Percentiles rank a stretch among this genome's conserved stretches.
phyloP scores from a whole-genome alignment of 805 yeast species.

The Yamadazyma sp. region DNA sequence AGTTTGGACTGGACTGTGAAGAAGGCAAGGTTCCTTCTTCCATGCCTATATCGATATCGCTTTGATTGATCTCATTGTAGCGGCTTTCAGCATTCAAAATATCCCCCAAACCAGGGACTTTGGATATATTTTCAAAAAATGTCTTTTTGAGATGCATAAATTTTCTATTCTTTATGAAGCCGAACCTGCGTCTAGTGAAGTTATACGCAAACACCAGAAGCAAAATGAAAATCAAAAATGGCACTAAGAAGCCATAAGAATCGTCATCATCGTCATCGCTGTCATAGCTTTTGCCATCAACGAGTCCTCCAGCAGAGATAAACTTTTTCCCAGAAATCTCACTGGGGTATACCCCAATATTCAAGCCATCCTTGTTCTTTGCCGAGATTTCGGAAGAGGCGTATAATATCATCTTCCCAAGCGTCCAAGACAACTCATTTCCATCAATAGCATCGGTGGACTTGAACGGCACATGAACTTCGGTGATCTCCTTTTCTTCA shows the following conservation, averaged over 20 bases:
- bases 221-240: conserved; percentile 16
- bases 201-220: conserved; percentile 15
- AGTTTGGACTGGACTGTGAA: conserved; percentile 19
- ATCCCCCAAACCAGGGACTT: conserved; percentile 23
- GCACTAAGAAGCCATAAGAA: conserved; percentile 4
- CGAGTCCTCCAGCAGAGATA: conserved; percentile 30
- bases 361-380: conserved; percentile 15
- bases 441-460: conserved; percentile 81
- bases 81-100: conserved; percentile 11
- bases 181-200: conserved; percentile 8
- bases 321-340: conserved; percentile 31
- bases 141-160: conserved; percentile 14
- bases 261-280: conserved; percentile 22
- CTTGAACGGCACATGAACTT: conserved; percentile 64
- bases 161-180: conserved; percentile 13
- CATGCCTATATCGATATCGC: conserved; percentile 24
- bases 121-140: conserved; percentile 15
- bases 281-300: conserved; percentile 9
- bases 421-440: conserved; percentile 90
- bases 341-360: conserved; percentile 45
- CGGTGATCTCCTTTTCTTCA: conserved; percentile 24
- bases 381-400: conserved; percentile 67
- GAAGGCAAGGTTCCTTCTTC: conserved; percentile 35
- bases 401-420: conserved; percentile 81
- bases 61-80: conserved; percentile 18